A percentile compares a stretch with the other conserved stretches of the same genome.
Conservation (phyloP, 2,329 filamentous ascomycete genomes). For the Fusarium transvaalense region DNA sequence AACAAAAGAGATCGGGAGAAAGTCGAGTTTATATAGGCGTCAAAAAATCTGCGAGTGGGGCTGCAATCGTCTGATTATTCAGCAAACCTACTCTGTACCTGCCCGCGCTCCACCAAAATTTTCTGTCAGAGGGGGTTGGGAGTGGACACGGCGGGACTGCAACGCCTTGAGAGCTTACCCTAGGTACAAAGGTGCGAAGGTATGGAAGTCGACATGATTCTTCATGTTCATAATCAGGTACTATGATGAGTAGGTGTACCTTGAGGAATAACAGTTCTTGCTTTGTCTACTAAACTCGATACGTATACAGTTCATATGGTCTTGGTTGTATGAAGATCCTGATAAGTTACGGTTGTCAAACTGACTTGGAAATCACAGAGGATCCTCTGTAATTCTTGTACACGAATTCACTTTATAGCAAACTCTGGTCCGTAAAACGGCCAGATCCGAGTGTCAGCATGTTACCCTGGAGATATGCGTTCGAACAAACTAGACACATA, state of each 20-base stretch:
- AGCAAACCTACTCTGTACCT: slow-evolving; percentile 2
- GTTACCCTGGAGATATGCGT: background rate
- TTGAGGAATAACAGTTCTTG: background rate
- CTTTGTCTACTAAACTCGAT: background rate
- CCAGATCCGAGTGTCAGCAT: background rate
- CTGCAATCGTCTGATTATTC: slow-evolving; percentile 30
- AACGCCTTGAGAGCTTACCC: background rate
- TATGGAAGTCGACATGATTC: background rate
- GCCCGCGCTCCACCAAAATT: background rate
- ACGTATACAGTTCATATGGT: background rate
- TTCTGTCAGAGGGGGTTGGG: background rate
- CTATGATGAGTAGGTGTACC: too few relatives aligned
- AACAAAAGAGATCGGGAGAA: slow-evolving; percentile 51
- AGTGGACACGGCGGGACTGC: background rate
- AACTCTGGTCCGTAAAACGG: background rate
- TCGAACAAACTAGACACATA: background rate
- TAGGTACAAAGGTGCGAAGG: too few relatives aligned
- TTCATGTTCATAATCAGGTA: background rate
- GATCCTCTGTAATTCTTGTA: background rate
- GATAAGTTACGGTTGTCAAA: too few relatives aligned
- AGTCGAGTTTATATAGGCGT: slow-evolving; percentile 45
- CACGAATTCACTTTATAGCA: background rate
- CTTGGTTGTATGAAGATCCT: too few relatives aligned
- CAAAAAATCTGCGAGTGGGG: slow-evolving; percentile 38
- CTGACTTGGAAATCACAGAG: too few relatives aligned